Evolutionary conservation across 2,329 filamentous ascomycete species (phyloP).

Genomic region (Talaromyces sp.): DNA sequence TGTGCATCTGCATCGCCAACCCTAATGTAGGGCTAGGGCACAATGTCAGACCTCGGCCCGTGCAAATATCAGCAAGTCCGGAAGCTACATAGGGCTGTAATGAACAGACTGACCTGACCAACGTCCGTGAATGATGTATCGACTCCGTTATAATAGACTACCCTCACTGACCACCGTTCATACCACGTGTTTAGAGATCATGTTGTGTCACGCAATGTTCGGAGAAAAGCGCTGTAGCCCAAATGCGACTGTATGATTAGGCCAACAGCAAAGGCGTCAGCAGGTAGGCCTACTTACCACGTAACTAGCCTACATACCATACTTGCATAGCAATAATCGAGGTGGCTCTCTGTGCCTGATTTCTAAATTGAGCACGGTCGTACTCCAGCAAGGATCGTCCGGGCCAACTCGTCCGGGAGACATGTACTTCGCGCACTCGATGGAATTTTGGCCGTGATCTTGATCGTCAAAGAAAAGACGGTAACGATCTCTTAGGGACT

Average conservation of each 20-base stretch:
- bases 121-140: no score
- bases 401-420: neutral
- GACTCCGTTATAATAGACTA: neutral
- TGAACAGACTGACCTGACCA: neutral
- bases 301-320: neutral
- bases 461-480: no score
- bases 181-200: neutral
- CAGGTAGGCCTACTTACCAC: neutral
- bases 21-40: neutral
- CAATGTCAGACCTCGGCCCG: neutral
- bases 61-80: neutral
- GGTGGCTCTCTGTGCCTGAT: neutral
- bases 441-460: no score
- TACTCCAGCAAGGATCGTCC: neutral
- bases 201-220: conserved; percentile 14
- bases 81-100: neutral
- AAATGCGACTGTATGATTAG: neutral
- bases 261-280: neutral
- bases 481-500: no score
- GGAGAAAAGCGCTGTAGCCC: neutral
- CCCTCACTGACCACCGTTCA: neutral
- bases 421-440: neutral
- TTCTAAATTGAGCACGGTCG: neutral
- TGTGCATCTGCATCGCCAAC: neutral
- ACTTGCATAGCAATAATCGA: neutral